Base-by-base conservation (phyloP, 1,139 yeast genomes). In the Blastobotrys persicus region DNA sequence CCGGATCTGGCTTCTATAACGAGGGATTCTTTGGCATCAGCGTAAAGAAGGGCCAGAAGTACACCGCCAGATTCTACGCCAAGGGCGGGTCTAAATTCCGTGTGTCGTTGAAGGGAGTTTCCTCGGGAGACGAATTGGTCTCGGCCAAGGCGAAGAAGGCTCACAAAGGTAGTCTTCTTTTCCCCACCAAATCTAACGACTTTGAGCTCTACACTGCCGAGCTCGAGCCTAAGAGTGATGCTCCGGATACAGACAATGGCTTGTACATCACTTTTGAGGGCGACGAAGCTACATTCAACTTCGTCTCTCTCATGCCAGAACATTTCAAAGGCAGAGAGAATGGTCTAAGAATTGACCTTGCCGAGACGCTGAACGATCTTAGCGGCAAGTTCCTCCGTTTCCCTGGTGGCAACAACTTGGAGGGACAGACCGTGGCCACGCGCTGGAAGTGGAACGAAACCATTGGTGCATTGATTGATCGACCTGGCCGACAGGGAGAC, bases 401-500 rank as follows among this genome's bases (percentile, higher is more conserved):
- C 20, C 45, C 43, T n/a, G 50, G 50, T 11, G 47, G 47, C n/a
- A 47, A 47, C 40, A 32, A 39, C 4, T 23, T 43, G 17, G 50
- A 47, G 31, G 47, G 47, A 1, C 11, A 37, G 20, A 40, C 32
- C 16, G 33, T 45, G 16, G 41, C 43, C 13, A 12, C 9, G 4
- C 43, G 50, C 20, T 47, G 46, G 47, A 32, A 33, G 13, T 47
- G 50, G 50, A 44, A 44, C 18, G 44, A 47, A 17, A 47, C 50
- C 9, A 20, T 47, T 33, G 18, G 45, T 26, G 18, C 49, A 1
- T 18, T 47, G 12, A 42, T 35, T 20, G 37, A 47, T 12, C 43
- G 49, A 5, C 43, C 43, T 4, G 46, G 46, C 18, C 14, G 49
- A 20, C 11, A 18, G 6, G 46, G 49, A n/a, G 33, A 42, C 28